Percentiles rank a stretch among this genome's conserved stretches.
These are phyloP conservation scores for Stephania yunnanensis DNA, from an alignment of 164 flowering plant species.

Conservation along the genomic window DNA sequence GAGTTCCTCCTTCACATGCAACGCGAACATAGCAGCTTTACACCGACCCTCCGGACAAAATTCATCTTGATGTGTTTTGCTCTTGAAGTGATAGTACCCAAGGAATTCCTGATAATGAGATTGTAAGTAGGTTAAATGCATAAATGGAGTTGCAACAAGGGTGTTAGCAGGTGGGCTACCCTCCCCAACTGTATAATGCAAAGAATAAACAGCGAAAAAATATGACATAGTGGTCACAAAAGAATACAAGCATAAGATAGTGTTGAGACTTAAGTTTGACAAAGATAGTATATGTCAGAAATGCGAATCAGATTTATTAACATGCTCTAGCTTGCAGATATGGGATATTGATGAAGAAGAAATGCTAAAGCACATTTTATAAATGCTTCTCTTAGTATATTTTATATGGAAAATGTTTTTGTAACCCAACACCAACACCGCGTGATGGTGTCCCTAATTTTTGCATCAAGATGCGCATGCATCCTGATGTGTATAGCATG, in stretches of 20 bases:
- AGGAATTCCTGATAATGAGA: conserved; percentile 32
- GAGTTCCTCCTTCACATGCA: conserved; percentile 61
- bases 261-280: not conserved
- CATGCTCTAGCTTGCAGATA: not conserved
- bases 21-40: conserved; percentile 63
- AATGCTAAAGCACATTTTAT: not conserved
- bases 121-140: not conserved
- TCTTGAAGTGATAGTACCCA: conserved; percentile 54
- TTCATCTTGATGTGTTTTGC: conserved; percentile 67
- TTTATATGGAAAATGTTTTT: too few species aligned
- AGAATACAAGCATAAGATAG: not conserved
- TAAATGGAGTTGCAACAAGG: not conserved
- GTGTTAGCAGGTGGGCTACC: not conserved
- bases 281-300: not conserved
- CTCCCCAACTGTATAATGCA: not conserved
- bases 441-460: too few species aligned
- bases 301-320: not conserved
- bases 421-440: too few species aligned
- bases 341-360: not conserved
- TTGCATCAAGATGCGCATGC: too few species aligned
- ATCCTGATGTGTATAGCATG: too few species aligned
- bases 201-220: not conserved
- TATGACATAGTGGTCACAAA: not conserved
- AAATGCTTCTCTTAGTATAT: too few species aligned
- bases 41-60: conserved; percentile 59